These are phyloP conservation scores for Penicillium paneum DNA, from an alignment of 2,329 filamentous ascomycete genomes.

Conservation along the genomic window DNA sequence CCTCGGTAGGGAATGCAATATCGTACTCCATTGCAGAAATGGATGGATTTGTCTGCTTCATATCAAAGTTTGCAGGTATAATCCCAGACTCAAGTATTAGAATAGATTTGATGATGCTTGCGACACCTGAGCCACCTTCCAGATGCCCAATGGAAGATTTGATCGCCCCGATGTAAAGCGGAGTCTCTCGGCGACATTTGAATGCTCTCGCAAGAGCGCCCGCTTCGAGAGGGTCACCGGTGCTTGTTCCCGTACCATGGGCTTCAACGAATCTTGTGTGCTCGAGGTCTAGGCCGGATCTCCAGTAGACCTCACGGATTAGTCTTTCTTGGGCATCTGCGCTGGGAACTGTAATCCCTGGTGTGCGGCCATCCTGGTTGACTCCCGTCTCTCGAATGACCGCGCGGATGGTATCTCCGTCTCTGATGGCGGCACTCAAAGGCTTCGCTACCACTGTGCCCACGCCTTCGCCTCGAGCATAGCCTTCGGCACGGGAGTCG, in stretches of 20 bases:
- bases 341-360: slow-evolving; percentile 47
- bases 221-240: slow-evolving; percentile 35
- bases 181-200: slow-evolving; percentile 16
- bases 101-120: slow-evolving; percentile 41
- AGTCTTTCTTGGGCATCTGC: slow-evolving; percentile 33
- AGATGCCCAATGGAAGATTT: slow-evolving; percentile 29
- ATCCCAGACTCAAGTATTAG: slow-evolving; percentile 46
- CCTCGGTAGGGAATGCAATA: slow-evolving; percentile 20
- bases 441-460: slow-evolving; percentile 32
- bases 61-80: slow-evolving; percentile 45
- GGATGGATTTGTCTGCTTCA: slow-evolving; percentile 39
- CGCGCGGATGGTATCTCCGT: slow-evolving; percentile 35
- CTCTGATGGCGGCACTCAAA: slow-evolving; percentile 29
- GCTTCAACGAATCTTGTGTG: slow-evolving; percentile 29
- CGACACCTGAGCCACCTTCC: slow-evolving; percentile 30
- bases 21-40: slow-evolving; percentile 39
- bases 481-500: slow-evolving; percentile 33
- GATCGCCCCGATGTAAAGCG: slow-evolving; percentile 27
- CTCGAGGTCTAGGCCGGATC: slow-evolving; percentile 24
- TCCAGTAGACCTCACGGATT: slow-evolving; percentile 33
- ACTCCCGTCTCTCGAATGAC: slow-evolving; percentile 31
- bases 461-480: slow-evolving; percentile 37
- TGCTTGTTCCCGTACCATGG: slow-evolving; percentile 35
- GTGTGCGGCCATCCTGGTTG: slow-evolving; percentile 37
- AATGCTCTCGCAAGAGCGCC: slow-evolving; percentile 30